phyloP scores from a whole-genome alignment of 2,329 filamentous ascomycete species.

The Knufia petricola region DNA sequence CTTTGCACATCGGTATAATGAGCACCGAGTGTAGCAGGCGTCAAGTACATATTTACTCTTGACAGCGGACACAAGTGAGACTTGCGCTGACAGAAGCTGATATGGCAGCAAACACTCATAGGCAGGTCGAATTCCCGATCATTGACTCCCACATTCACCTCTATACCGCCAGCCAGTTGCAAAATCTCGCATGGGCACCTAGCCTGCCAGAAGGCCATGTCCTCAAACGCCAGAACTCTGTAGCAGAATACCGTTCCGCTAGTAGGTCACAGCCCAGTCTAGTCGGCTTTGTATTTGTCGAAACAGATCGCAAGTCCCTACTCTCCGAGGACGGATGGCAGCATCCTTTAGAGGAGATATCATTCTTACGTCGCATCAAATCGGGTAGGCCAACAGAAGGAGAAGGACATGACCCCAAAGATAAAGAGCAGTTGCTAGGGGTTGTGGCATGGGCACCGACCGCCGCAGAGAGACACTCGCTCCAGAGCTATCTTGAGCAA shows the following conservation, averaged over 20 bases:
- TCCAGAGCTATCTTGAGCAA: constrained; percentile 56
- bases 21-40: too few relatives aligned
- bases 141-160: constrained; percentile 91
- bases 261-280: constrained; percentile 33
- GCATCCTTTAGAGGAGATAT: constrained; percentile 61
- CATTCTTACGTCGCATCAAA: constrained; percentile 57
- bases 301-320: constrained; percentile 65
- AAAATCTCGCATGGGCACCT: constrained; percentile 55
- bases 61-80: background rate
- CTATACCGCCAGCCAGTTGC: constrained; percentile 59
- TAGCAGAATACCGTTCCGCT: constrained; percentile 52
- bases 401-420: constrained; percentile 47
- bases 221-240: constrained; percentile 54
- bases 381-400: constrained; percentile 47
- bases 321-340: constrained; percentile 51
- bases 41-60: too few relatives aligned
- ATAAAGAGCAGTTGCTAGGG: constrained; percentile 52
- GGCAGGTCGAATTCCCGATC: constrained; percentile 35
- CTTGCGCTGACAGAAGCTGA: background rate
- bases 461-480: constrained; percentile 48
- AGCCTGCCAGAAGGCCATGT: constrained; percentile 46
- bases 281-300: constrained; percentile 69
- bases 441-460: constrained; percentile 83
- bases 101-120: background rate
- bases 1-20: too few relatives aligned